Base-by-base conservation (phyloP, 2,329 filamentous ascomycete species). In the Ceratocystis colombiana region DNA sequence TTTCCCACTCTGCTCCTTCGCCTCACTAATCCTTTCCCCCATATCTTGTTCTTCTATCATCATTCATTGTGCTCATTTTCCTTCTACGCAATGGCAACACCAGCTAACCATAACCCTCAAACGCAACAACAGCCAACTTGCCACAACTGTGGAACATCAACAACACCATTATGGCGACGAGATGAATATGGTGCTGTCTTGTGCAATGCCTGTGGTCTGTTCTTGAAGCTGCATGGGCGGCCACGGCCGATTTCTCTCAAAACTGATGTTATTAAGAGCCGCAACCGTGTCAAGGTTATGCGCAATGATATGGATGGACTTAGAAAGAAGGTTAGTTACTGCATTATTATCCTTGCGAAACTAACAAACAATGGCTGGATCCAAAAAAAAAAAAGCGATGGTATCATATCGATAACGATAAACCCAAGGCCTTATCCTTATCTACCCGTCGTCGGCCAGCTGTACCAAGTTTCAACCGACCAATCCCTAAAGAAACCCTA, bases 251-350 rank as follows among this genome's bases (percentile, higher is more conserved):
- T 96, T 75, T 96, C 90, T 72, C 83, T 99, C 72, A 99, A 99
- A 82, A 97, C 94, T 62, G 94, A 99, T 80, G 93, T 97, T 71
- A 99, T 99, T 79, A 99, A 99, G 81, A 96, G 92, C 79, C 90
- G 94, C 73, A 99, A 99, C 78, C 87, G 94, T 70, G 93, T 97
- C 71, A 97, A 97, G 81, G 94, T 91, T 33, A 84, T 85, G 76
- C 83, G 84, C 65, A 84, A 88, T 7, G 89, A 92, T 72, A 84
- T 89, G 69, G 85, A 68, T 46, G 64, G 65, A 15, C 53, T 68
- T 33, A 68, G 64, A 53, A 92, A 87, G 76, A 96, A 95, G 86
- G 90, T 90, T 65, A 59, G 65, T 64, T 64, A 22, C 37, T 63
- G 17, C 48, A 44, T 66, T 64, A 33, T 59, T 20, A 28, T n/a